Evolutionary conservation across 2,329 filamentous ascomycete species (phyloP).

Genomic region (Mycosphaerella sp.): DNA sequence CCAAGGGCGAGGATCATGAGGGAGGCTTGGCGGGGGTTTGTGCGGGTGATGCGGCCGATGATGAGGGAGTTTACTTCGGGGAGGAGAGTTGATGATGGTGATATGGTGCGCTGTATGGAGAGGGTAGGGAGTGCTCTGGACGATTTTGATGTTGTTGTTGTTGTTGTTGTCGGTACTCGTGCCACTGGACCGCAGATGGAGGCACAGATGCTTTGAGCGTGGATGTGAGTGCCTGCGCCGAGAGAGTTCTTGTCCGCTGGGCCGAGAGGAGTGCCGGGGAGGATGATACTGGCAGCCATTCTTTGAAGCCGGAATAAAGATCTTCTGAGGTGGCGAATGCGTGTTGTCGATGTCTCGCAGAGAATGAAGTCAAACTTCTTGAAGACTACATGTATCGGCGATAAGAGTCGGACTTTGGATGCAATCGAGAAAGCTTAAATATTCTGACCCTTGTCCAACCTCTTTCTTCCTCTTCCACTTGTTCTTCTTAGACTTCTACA

Average conservation of each 20-base stretch:
- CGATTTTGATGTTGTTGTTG: conserved; percentile 64
- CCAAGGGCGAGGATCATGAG: conserved; percentile 81
- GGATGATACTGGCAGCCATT: conserved; percentile 44
- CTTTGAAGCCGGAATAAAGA: not conserved
- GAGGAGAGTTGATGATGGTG: conserved; percentile 61
- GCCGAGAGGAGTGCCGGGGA: conserved; percentile 79
- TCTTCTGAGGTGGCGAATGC: too few species aligned
- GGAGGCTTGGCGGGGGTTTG: conserved; percentile 77
- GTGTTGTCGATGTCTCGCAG: not conserved
- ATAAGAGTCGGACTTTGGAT: conserved; percentile 1
- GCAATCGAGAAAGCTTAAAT: not conserved
- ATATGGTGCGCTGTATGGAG: conserved; percentile 38
- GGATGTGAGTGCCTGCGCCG: conserved; percentile 78
- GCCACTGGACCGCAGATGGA: conserved; percentile 30
- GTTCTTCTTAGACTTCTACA: too few species aligned
- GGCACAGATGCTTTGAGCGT: conserved; percentile 67
- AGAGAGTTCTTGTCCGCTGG: conserved; percentile 59
- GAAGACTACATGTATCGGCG: conserved; percentile 1
- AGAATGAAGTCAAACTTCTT: conserved; percentile 2
- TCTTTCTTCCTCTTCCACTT: too few species aligned
- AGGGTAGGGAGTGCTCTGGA: conserved; percentile 36
- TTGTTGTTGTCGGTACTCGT: conserved; percentile 54
- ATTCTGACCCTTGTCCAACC: not conserved
- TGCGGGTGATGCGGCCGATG: conserved; percentile 76
- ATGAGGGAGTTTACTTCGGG: conserved; percentile 77